Conservation (phyloP, 2,329 filamentous ascomycete species). For the Colletotrichum cordylinicola region DNA sequence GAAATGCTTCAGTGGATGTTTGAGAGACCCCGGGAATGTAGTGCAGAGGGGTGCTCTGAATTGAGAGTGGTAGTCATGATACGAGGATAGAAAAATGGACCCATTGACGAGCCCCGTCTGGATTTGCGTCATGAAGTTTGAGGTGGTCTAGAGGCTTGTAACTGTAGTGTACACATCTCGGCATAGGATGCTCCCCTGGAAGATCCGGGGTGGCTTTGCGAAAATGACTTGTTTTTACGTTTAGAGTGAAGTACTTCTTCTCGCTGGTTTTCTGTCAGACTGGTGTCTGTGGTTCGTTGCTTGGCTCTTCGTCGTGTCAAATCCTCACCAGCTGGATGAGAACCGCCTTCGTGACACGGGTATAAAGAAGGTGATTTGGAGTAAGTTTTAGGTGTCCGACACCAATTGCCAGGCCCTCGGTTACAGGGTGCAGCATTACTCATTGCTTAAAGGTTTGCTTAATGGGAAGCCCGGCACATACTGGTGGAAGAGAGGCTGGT, state of each 20-base stretch:
- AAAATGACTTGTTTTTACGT: conserved; percentile 19
- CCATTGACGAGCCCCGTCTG: neutral
- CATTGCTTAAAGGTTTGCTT: no score
- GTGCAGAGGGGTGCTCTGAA: neutral
- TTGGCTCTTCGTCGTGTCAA: no score
- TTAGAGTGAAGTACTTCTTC: neutral
- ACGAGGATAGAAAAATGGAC: neutral
- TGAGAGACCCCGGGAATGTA: neutral
- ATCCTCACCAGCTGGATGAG: no score
- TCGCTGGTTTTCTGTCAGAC: no score
- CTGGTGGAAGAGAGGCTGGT: no score
- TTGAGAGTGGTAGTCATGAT: neutral
- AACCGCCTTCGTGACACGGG: no score
- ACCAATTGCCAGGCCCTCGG: no score
- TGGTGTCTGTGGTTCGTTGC: neutral
- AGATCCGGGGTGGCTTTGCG: neutral
- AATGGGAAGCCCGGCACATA: no score
- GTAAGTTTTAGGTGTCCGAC: no score
- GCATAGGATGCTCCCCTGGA: neutral
- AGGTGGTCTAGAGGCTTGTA: conserved; percentile 2
- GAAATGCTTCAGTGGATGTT: neutral
- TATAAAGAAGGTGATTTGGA: no score
- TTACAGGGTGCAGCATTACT: no score
- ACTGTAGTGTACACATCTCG: conserved; percentile 20
- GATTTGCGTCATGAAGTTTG: neutral